phyloP scores from a whole-genome alignment of 2,329 filamentous ascomycete genomes.

The Setomelanomma holmii region DNA sequence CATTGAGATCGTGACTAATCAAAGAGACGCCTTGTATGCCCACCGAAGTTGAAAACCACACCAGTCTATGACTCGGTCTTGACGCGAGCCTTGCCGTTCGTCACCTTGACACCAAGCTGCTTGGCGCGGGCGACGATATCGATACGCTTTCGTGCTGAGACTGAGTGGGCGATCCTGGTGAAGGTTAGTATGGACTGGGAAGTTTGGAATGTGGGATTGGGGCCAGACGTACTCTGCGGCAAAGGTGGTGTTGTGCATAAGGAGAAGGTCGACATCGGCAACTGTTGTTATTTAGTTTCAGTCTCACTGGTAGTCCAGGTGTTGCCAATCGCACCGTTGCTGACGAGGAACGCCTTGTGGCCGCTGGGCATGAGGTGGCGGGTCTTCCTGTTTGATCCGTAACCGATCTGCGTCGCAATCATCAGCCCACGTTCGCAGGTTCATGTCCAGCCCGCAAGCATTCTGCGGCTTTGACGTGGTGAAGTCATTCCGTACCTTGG shows the following conservation, averaged over 20 bases:
- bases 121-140: constrained; percentile 97
- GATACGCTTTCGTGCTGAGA: constrained; percentile 98
- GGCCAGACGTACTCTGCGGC: constrained; percentile 83
- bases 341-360: constrained; percentile 99
- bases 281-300: constrained; percentile 44
- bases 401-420: constrained; percentile 77
- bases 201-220: too few species aligned
- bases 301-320: neutral
- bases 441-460: too few species aligned
- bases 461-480: too few species aligned
- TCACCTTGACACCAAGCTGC: constrained; percentile 99
- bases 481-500: constrained; percentile 75
- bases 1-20: constrained; percentile 48
- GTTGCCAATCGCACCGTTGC: constrained; percentile 66
- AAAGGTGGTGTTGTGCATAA: constrained; percentile 99
- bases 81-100: constrained; percentile 98
- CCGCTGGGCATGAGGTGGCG: constrained; percentile 98
- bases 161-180: constrained; percentile 90
- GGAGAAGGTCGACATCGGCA: constrained; percentile 93
- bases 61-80: constrained; percentile 79
- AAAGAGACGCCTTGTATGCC: constrained; percentile 50
- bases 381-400: constrained; percentile 99
- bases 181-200: constrained; percentile 19
- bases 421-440: constrained; percentile 34
- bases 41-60: constrained; percentile 37